Conservation (phyloP, 805 yeast species). For the Pichia rugopelliculosa region DNA sequence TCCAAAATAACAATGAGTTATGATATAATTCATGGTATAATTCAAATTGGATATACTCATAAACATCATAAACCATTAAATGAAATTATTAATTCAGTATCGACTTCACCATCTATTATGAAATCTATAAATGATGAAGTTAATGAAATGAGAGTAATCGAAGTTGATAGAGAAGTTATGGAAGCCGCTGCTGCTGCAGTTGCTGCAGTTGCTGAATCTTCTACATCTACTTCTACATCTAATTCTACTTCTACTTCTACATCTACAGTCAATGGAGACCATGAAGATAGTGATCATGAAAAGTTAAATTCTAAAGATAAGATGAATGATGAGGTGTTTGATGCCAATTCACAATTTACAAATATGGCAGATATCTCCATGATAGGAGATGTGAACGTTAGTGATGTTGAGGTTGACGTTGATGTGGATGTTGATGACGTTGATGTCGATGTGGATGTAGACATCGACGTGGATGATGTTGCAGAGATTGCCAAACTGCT, state of each 20-base stretch:
- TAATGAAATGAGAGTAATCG: slow-evolving; percentile 1
- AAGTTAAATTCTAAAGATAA: not conserved
- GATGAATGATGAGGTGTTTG: not conserved
- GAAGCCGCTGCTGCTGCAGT: slow-evolving; percentile 10
- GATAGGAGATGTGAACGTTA: not conserved
- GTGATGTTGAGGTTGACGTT: not conserved
- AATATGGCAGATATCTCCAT: not conserved
- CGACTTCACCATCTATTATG: not conserved
- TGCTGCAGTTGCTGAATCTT: not conserved
- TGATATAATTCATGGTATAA: slow-evolving; percentile 31
- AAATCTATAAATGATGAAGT: not conserved
- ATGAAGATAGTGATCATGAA: not conserved
- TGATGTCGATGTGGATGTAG: slow-evolving; percentile 2
- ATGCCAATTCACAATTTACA: not conserved
- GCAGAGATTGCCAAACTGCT: slow-evolving; percentile 14
- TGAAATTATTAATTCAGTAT: slow-evolving; percentile 2
- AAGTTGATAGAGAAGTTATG: slow-evolving; percentile 10
- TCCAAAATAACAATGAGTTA: slow-evolving; percentile 34
- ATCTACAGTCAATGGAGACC: not conserved
- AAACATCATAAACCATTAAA: slow-evolving; percentile 32
- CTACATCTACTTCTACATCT: not conserved
- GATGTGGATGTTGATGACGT: slow-evolving; percentile 1
- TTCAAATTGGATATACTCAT: slow-evolving; percentile 33
- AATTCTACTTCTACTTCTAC: too few relatives aligned
- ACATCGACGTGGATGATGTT: slow-evolving; percentile 10